A percentile compares a stretch with the other conserved stretches of the same genome.
These are phyloP conservation scores for Suillus subaureus DNA, from an alignment of 768 basidiomycete species.

Conservation along the genomic window DNA sequence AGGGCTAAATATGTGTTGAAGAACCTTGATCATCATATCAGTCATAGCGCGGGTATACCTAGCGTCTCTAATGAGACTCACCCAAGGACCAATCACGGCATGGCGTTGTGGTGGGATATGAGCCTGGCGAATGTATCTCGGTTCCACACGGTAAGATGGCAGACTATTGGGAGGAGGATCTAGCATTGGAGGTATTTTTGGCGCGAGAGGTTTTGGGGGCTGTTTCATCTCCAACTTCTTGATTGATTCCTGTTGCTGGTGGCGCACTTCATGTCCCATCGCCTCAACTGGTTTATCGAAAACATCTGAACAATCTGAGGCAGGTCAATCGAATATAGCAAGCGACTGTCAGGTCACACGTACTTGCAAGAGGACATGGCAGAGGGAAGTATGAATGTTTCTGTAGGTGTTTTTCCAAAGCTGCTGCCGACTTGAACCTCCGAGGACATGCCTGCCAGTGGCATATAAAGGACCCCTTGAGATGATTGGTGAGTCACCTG, in stretches of 20 bases:
- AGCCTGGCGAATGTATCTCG: slow-evolving; percentile 44
- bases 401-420: slow-evolving; percentile 51
- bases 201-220: slow-evolving; percentile 36
- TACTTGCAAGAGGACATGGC: slow-evolving; percentile 46
- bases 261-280: slow-evolving; percentile 51
- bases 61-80: slow-evolving; percentile 31
- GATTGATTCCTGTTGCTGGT: slow-evolving; percentile 26
- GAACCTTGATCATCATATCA: slow-evolving; percentile 37
- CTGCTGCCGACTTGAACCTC: slow-evolving; percentile 37
- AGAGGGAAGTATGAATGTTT: slow-evolving; percentile 43
- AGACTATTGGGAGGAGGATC: slow-evolving; percentile 43
- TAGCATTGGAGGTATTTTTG: slow-evolving; percentile 33
- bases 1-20: slow-evolving; percentile 45
- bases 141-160: slow-evolving; percentile 54
- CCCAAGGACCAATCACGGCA: slow-evolving; percentile 54
- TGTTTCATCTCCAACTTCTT: slow-evolving; percentile 25
- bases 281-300: slow-evolving; percentile 50
- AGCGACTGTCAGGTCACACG: slow-evolving; percentile 1
- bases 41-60: not conserved
- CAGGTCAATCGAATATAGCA: slow-evolving; percentile 12
- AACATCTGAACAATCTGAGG: slow-evolving; percentile 53
- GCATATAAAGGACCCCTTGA: slow-evolving; percentile 47
- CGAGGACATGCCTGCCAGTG: slow-evolving; percentile 60
- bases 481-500: slow-evolving; percentile 12
- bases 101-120: slow-evolving; percentile 56